Evolutionary conservation across 2,329 filamentous ascomycete species (phyloP), one percentile per base, ranked within the genome.

Genomic region (Claviceps africana): DNA sequence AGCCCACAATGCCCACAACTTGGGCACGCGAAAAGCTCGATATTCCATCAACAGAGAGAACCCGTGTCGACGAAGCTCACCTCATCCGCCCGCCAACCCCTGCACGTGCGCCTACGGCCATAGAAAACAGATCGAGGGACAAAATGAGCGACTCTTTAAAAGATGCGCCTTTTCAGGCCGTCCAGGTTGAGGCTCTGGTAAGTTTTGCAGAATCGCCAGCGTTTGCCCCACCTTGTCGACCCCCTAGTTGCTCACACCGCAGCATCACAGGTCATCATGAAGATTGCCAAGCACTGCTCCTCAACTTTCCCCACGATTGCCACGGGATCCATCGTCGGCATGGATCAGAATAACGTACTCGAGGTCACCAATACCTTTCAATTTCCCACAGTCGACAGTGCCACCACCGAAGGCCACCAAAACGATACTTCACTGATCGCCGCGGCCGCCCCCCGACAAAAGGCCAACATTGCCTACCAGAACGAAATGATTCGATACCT

Each of bases 401-500:
- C 80, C 57, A 71, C 78, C 57, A 71, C 80, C 62, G 85, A 88
- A 62, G 76, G 74, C 69, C 86, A 90, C 73, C 83, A 88, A 70
- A 87, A 81, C 66, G 81, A 85, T 59, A 77, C 85, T 53, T 85
- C 85, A 50, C 82, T 83, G 63, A 74, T 86, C 46, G 89, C 93
- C 21, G 86, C 89, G 31, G 86, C 88, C 15, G 93, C 93, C 47
- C 93, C 93, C 58, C 85, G 93, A 60, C 86, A 90, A 59, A 97
- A 97, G 76, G 80, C 86, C 64, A 96, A 95, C 70, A 77, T 84
- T 22, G 72, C 77, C 61, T 97, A 98, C 73, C 88, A 95, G 74
- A 84, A 82, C 59, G 93, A 98, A 71, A 97, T 97, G 91, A 91
- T 98, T 70, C 86, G 89, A 65, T 89, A 93, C 70, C 75, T 97